Evolutionary conservation across 306 rosid genomes (phyloP).

Genomic region (Vigna trinervia): DNA sequence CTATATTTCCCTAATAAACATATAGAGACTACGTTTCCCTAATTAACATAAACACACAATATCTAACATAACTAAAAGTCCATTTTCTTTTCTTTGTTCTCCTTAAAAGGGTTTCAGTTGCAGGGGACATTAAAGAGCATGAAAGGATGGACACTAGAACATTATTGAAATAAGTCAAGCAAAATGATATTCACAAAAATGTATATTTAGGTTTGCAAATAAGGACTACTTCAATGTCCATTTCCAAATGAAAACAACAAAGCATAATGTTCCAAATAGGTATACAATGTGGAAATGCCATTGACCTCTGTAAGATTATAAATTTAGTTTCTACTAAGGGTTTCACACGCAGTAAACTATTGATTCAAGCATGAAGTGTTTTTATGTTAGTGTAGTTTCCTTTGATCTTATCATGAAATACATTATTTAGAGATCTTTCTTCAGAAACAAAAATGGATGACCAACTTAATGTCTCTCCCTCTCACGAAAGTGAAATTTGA

Average conservation of each 20-base stretch:
- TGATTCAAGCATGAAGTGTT: neutral
- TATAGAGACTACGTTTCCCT: too few relatives aligned
- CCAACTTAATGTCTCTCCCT: neutral
- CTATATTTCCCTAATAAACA: too few relatives aligned
- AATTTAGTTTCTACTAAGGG: neutral
- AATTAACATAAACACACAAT: too few relatives aligned
- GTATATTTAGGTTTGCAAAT: neutral
- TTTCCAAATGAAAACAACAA: constrained; percentile 22
- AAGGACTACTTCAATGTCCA: constrained; percentile 5
- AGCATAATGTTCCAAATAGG: neutral
- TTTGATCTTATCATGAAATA: constrained; percentile 15
- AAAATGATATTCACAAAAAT: constrained; percentile 10
- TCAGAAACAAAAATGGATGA: constrained; percentile 4
- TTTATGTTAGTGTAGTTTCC: constrained; percentile 8
- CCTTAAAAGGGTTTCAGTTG: neutral
- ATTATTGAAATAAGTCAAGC: neutral
- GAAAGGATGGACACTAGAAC: neutral
- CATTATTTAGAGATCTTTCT: constrained; percentile 1
- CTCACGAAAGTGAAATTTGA: constrained; percentile 1
- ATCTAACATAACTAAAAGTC: neutral
- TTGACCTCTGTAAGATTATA: constrained; percentile 16
- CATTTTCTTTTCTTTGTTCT: neutral
- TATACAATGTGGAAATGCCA: neutral
- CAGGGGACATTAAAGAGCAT: constrained; percentile 3
- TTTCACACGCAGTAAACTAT: constrained; percentile 2